A percentile compares a stretch with the other conserved stretches of the same genome.
Evolutionary conservation across 2,329 filamentous ascomycete genomes (phyloP).

Genomic region (Lachnellula cervina): DNA sequence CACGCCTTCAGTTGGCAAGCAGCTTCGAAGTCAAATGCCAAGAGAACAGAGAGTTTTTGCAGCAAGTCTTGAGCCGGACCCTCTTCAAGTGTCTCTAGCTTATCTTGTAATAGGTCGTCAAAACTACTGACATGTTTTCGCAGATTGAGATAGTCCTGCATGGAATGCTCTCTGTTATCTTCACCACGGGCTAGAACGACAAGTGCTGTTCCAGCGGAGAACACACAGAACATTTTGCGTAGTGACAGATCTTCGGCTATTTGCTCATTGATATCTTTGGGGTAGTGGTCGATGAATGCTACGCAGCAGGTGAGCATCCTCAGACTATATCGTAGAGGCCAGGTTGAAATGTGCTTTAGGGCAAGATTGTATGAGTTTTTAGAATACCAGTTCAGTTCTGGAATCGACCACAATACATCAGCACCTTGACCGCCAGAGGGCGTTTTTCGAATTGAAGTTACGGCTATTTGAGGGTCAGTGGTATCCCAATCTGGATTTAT

Average conservation of each 20-base stretch:
- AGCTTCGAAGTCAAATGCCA: constrained; percentile 77
- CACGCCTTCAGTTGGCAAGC: constrained; percentile 62
- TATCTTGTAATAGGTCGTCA: constrained; percentile 40
- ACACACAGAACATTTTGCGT: constrained; percentile 65
- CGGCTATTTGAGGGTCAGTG: constrained; percentile 18
- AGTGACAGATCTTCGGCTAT: constrained; percentile 47
- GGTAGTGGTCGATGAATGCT: constrained; percentile 47
- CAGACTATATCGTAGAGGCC: constrained; percentile 49
- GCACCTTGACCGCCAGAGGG: constrained; percentile 26
- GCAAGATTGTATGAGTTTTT: constrained; percentile 77
- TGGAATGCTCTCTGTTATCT: constrained; percentile 46
- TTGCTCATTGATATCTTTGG: constrained; percentile 39
- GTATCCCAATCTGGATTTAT: not conserved
- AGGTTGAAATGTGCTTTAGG: constrained; percentile 53
- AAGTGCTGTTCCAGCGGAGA: constrained; percentile 52
- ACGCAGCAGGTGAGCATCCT: constrained; percentile 53
- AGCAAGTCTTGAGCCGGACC: constrained; percentile 48
- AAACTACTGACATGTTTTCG: constrained; percentile 59
- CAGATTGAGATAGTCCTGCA: constrained; percentile 56
- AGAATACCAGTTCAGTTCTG: constrained; percentile 79
- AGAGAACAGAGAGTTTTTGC: constrained; percentile 59
- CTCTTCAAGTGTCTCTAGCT: constrained; percentile 38
- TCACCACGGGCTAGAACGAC: constrained; percentile 48
- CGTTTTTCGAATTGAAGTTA: constrained; percentile 38
- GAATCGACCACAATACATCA: constrained; percentile 45